Evolutionary conservation across 345 rosid genomes (phyloP).

Genomic region (Eucalyptus sp.): DNA sequence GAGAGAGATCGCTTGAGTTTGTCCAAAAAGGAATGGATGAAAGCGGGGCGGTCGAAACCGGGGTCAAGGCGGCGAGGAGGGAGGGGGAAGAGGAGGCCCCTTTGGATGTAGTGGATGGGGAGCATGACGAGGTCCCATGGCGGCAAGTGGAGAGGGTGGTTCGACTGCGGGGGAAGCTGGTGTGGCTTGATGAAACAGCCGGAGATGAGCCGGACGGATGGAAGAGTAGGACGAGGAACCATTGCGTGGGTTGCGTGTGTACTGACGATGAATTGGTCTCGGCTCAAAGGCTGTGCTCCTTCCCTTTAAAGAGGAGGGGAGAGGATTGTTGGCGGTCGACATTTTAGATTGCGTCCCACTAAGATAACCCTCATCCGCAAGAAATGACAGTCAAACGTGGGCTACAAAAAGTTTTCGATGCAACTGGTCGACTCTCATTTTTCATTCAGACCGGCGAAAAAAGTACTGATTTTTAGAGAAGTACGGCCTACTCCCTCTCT

Average conservation of each 20-base stretch:
- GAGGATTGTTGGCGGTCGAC: neutral
- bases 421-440: no score
- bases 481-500: no score
- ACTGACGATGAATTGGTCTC: neutral
- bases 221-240: neutral
- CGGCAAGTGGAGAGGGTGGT: conserved; percentile 33
- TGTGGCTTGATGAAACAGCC: conserved; percentile 48
- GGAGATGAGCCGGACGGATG: conserved; percentile 15
- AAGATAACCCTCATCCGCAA: neutral
- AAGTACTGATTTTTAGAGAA: no score
- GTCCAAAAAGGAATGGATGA: conserved; percentile 18
- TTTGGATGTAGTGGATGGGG: conserved; percentile 57
- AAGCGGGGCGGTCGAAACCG: neutral
- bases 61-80: conserved; percentile 7
- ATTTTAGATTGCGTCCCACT: neutral
- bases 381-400: neutral
- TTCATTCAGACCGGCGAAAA: no score
- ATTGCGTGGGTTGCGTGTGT: neutral
- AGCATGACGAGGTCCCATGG: conserved; percentile 75
- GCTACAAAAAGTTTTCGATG: no score
- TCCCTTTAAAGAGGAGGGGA: neutral
- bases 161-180: conserved; percentile 13
- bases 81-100: conserved; percentile 48
- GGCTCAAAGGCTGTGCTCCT: neutral
- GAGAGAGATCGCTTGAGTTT: conserved; percentile 43